Conservation (phyloP, 2,329 filamentous ascomycete genomes). For the Ceratocystis diversiconidia region DNA sequence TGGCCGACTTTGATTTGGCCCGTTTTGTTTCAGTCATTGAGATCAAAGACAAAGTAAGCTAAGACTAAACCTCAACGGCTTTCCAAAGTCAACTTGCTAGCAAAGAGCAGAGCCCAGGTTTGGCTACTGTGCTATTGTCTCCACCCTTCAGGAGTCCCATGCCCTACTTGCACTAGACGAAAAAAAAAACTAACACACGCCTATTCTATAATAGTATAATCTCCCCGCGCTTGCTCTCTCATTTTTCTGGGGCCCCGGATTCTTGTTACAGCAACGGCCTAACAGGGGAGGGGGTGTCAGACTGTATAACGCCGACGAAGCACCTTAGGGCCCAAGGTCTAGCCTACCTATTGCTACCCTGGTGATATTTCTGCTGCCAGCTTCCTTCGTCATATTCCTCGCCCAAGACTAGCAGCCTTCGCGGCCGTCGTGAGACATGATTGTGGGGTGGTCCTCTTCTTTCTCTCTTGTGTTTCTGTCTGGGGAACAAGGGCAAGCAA, state of each 20-base stretch:
- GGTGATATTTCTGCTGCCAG: background rate
- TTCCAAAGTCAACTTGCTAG: background rate
- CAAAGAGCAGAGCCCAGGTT: background rate
- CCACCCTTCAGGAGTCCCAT: background rate
- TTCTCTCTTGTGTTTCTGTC: background rate
- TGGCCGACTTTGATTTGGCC: constrained; percentile 2
- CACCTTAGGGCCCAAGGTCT: too few relatives aligned
- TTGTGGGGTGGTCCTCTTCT: background rate
- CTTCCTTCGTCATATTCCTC: background rate
- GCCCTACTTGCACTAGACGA: background rate
- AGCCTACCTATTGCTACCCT: too few relatives aligned
- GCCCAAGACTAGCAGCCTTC: background rate
- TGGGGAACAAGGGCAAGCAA: background rate
- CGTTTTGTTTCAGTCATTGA: constrained; percentile 1
- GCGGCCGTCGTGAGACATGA: background rate
- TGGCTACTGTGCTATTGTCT: background rate
- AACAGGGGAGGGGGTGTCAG: background rate
- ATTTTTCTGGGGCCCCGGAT: constrained; percentile 3
- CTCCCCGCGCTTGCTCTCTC: background rate
- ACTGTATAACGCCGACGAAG: background rate
- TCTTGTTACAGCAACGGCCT: background rate
- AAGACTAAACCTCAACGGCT: background rate
- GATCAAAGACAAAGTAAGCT: background rate
- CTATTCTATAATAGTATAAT: background rate
- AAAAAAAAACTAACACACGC: background rate